Base-by-base conservation (phyloP, 2,329 filamentous ascomycete genomes). In the Trichoderma sp. region DNA sequence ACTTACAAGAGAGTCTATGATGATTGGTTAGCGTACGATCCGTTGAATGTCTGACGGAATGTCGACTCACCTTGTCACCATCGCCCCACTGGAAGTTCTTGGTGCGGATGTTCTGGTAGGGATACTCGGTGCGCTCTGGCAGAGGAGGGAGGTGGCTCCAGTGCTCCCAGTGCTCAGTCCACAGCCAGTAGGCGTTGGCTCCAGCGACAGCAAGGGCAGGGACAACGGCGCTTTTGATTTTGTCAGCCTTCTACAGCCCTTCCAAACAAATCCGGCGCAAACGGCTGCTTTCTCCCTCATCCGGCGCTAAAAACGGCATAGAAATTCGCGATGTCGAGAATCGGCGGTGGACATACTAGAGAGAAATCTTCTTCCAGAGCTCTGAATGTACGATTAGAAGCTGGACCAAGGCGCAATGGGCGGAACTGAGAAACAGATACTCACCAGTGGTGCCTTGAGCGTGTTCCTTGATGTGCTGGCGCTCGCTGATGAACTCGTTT, bases 151-250 rank as follows among this genome's bases (percentile, higher is more conserved):
- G 83, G 84, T 98, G 95, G 65, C 82, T 83, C 89, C 91, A 93
- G 87, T 99, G 96, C 83, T 96, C 92, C 95, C 95, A 98, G 84
- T 99, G 96, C 85, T 96, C 93, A 77, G 88, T 90, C 93, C 94
- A 99, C 72, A 97, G 89, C 79, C 90, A 89, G 81, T 91, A 97
- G 76, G 94, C 94, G 81, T 99, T 99, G 82, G 90, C 84, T 74
- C 83, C 80, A 70, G 91, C 90, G 74, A 94, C 83, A 74, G 90
- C 82, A 69, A 98, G 84, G 80, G 83, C 85, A 68, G 95, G 94
- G 73, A 91, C 83, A 74, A 92, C 89, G 77, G 86, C 90, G 82
- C 94, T 97, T 49, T 70, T 49, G 18, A 59, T 14, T 28, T 52
- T 54, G 64, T 64, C 68, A 67, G 74, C 76, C 70, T 76, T 76